phyloP scores from a whole-genome alignment of 163 green algal species.

The Scenedesmus sp. region DNA sequence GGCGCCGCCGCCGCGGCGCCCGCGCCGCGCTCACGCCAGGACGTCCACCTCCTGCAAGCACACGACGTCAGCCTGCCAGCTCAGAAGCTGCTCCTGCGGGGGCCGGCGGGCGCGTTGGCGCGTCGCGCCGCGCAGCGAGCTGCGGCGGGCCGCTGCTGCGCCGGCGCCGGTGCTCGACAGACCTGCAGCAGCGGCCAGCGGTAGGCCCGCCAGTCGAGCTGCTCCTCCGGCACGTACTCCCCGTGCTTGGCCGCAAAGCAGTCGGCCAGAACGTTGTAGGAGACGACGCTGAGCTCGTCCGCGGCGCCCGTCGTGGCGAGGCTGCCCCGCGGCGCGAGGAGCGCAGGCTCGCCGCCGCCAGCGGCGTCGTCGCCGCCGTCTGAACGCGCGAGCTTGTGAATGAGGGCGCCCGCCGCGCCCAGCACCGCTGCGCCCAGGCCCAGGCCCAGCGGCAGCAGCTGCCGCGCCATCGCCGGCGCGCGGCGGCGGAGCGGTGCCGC shows the following conservation, averaged over 20 bases:
- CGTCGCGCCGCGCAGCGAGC: not conserved
- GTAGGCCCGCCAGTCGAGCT: constrained; percentile 18
- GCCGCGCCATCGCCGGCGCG: too few relatives aligned
- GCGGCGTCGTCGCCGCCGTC: too few relatives aligned
- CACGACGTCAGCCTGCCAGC: constrained; percentile 39
- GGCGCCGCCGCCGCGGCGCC: not conserved
- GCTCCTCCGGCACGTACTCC: not conserved
- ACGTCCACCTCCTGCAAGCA: constrained; percentile 51
- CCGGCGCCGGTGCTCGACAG: not conserved
- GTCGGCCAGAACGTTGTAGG: constrained; percentile 34
- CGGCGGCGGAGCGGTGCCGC: too few relatives aligned
- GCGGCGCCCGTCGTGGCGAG: too few relatives aligned
- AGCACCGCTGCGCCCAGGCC: too few relatives aligned
- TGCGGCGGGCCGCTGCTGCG: not conserved
- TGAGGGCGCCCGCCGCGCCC: too few relatives aligned
- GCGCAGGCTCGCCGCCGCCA: too few relatives aligned
- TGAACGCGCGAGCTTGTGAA: too few relatives aligned
- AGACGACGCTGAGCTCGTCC: too few relatives aligned
- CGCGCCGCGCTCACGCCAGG: not conserved
- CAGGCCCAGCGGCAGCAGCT: too few relatives aligned
- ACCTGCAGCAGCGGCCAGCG: constrained; percentile 6
- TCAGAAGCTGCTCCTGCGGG: constrained; percentile 17
- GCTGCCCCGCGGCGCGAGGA: too few relatives aligned
- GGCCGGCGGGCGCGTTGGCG: constrained; percentile 5
- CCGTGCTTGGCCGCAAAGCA: constrained; percentile 2